Base-by-base conservation (phyloP, 306 rosid genomes). In the Cucurbita ficifolia region DNA sequence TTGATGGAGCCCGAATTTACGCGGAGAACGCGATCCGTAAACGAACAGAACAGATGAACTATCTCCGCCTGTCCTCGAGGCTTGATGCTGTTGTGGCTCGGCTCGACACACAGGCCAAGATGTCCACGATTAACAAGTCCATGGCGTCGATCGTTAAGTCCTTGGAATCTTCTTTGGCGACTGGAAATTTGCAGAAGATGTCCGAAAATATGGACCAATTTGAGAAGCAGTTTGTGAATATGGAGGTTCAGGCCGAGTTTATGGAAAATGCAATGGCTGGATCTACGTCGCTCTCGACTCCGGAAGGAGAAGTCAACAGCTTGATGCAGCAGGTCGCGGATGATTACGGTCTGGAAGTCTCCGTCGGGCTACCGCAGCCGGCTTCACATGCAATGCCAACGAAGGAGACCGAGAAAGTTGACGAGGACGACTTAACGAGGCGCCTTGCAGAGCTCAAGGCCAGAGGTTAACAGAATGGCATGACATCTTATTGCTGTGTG, bases 231-330 rank as follows among this genome's bases (percentile, higher is more conserved):
- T 93, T 93, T 42, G 97, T 93, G 46, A 90, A 93, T 73, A 93
- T 93, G 98, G 98, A 93, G 88, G 98, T 93, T 39, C 98, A 93
- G 84, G 98, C 98, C 0, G 98, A 88, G 85, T 93, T 93, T 75
- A 88, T 93, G 98, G 98, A 93, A 78, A 88, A 87, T 68, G 84
- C 98, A 59, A 93, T 93, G 98, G 98, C 98, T 2, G 98, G 98
- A 18, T 90, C 97, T 0, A 93, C 97, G 16, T 93, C 98, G 6
- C 86, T 93, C 4, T 90, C 97, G 0, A 93, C 98, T 0, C 98
- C 98, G 0, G 98, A 90, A 67, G 98, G 97, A 1, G 98, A 93
- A 76, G 98, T 93, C 50, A 93, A 93, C 71, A 90, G 90, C 77
- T 77, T 93, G 70, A 93, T 93, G 98, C 98, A 93, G 39, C 98